Conservation (phyloP, 495 filamentous ascomycete species). For the Penicillium canariense region DNA sequence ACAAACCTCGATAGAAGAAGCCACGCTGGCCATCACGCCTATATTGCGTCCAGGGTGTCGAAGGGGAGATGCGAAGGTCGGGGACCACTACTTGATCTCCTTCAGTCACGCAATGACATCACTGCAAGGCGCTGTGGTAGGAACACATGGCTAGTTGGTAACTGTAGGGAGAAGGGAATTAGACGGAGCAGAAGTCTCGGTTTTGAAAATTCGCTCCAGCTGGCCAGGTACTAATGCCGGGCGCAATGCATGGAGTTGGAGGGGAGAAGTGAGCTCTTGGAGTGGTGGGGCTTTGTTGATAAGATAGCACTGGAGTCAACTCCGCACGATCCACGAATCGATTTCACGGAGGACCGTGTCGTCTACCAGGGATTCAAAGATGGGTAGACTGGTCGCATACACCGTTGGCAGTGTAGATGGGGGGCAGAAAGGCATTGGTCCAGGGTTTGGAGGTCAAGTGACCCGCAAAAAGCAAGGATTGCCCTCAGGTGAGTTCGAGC, state of each 20-base stretch:
- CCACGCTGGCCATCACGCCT: conserved; percentile 8
- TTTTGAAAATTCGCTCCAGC: not conserved
- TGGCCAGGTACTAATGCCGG: conserved; percentile 3
- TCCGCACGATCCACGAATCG: conserved; percentile 9
- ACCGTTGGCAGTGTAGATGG: not conserved
- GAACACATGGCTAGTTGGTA: conserved; percentile 6
- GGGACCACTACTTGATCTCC: conserved; percentile 2
- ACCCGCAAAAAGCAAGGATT: not conserved
- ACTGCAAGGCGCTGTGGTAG: conserved; percentile 6
- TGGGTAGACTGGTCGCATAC: not conserved
- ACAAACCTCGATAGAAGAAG: not conserved
- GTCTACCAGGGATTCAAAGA: not conserved
- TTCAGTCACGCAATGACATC: conserved; percentile 25
- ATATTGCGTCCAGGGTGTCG: not conserved
- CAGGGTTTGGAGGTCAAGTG: not conserved
- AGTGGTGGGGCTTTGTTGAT: conserved; percentile 16
- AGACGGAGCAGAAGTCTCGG: not conserved
- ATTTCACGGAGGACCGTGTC: not conserved
- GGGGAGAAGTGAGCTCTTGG: conserved; percentile 1
- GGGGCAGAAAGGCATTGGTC: not conserved
- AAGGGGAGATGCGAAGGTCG: not conserved
- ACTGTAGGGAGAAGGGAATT: not conserved
- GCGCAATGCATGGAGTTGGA: not conserved
- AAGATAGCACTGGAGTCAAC: conserved; percentile 16
- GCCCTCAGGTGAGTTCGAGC: not conserved